Conservation (phyloP, 169 alveolate genomes). For the Eimeria praecox region DNA sequence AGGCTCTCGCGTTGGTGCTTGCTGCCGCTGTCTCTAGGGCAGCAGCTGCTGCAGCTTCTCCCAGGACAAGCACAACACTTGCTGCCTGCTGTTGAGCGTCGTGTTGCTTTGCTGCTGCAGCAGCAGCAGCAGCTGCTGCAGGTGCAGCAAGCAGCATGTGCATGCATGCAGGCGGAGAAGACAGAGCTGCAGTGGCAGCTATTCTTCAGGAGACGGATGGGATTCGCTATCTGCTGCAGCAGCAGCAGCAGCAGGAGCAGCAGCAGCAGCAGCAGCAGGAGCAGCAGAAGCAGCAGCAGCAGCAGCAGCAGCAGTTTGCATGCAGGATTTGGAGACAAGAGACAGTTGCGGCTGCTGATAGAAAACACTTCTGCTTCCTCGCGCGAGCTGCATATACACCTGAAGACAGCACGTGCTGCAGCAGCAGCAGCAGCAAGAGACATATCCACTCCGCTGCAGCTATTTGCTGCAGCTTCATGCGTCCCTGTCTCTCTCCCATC, state of each 20-base stretch:
- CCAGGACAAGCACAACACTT: constrained; percentile 12
- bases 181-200: constrained; percentile 9
- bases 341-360: constrained; percentile 21
- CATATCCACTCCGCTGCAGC: neutral
- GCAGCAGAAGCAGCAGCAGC: constrained; percentile 15
- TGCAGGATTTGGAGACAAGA: neutral
- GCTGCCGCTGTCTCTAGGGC: constrained; percentile 26
- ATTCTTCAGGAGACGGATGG: constrained; percentile 24
- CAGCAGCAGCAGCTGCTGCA: constrained; percentile 62
- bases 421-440: constrained; percentile 38
- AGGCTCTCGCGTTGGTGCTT: neutral
- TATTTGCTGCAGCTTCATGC: neutral
- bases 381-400: neutral
- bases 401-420: constrained; percentile 23
- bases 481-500: neutral
- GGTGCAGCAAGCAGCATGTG: constrained; percentile 32
- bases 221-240: neutral
- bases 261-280: constrained; percentile 28
- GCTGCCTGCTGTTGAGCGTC: constrained; percentile 46
- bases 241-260: constrained; percentile 39
- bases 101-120: constrained; percentile 56
- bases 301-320: constrained; percentile 22
- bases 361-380: neutral
- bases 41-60: constrained; percentile 23
- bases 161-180: constrained; percentile 46